Evolutionary conservation across 768 basidiomycete genomes (phyloP).

Genomic region (Leccinum longicurvipes): DNA sequence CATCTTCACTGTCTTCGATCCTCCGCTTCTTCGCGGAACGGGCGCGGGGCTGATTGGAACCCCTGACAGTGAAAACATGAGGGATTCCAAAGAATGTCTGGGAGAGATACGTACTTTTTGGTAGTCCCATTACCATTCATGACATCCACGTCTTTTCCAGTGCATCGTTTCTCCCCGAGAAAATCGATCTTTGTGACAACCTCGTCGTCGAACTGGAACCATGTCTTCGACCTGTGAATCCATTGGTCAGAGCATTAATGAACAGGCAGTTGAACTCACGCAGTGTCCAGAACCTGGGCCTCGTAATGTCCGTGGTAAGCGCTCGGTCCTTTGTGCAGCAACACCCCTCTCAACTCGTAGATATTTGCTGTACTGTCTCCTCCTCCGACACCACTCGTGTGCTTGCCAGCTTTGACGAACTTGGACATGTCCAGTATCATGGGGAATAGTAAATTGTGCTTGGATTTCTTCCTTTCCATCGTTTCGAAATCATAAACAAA

Average conservation of each 20-base stretch:
- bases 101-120: constrained; percentile 27
- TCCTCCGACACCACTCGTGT: constrained; percentile 16
- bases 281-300: constrained; percentile 73
- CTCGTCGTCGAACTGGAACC: constrained; percentile 96
- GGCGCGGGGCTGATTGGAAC: constrained; percentile 32
- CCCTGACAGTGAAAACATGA: constrained; percentile 16
- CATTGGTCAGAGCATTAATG: constrained; percentile 2
- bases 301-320: constrained; percentile 92
- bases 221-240: constrained; percentile 53
- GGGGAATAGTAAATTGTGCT: constrained; percentile 79
- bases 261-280: constrained; percentile 40
- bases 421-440: constrained; percentile 65
- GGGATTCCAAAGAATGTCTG: not conserved
- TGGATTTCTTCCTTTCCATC: constrained; percentile 84
- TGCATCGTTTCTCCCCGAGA: constrained; percentile 44
- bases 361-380: constrained; percentile 30
- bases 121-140: constrained; percentile 20
- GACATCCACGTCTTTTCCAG: constrained; percentile 30
- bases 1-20: constrained; percentile 60
- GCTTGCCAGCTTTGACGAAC: constrained; percentile 43
- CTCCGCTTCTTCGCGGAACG: constrained; percentile 46
- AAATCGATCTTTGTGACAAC: constrained; percentile 60
- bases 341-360: constrained; percentile 84
- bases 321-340: constrained; percentile 88
- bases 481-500: constrained; percentile 83